Evolutionary conservation across 495 filamentous ascomycete genomes (phyloP), one percentile per base, ranked within the genome.

Genomic region (Penicillium bialowiezense): DNA sequence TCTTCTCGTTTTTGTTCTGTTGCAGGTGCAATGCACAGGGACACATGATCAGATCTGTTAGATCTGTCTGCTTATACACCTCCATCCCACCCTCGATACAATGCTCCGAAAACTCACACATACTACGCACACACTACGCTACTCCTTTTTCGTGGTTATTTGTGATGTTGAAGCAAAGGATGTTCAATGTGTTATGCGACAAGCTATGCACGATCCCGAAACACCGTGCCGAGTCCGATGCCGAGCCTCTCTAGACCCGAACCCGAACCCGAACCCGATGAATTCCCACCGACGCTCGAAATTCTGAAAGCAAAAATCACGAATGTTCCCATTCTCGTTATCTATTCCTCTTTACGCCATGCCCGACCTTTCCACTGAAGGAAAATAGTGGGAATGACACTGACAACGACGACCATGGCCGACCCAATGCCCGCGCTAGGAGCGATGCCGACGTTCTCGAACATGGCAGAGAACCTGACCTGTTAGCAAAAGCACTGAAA

Each of bases 391-490:
- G 72, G 70, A 18, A 68, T 44, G 7, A 76, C 59, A 48, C 70
- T 71, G 23, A 64, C 54, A 2, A n/a, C 65, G 21, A 74, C 41
- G 14, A 74, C 44, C 13, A 74, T 20, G 0, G 56, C 72, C 6
- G 58, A 51, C 0, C 50, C 57, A 36, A 76, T 51, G 0, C 67
- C 74, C 10, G 68, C 59, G 49, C 70, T 73, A n/a, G 52, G 58
- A 4, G 59, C 59, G n/a, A 73, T 23, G 2, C 73, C 71, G n/a
- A 75, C 64, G 53, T 53, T 70, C 12, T 65, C 55, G 46, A 76
- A 71, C 73, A 77, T 76, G 18, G 52, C 28, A 3, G 71, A 55
- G 41, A 77, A 72, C 71, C 69, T 70, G 13, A 12, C 36, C 3
- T 6, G 49, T 54, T 45, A 61, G 41, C 45, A 6, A 49, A 14